Conservation (phyloP, 257 asterid species). For the Linaria vulgaris region DNA sequence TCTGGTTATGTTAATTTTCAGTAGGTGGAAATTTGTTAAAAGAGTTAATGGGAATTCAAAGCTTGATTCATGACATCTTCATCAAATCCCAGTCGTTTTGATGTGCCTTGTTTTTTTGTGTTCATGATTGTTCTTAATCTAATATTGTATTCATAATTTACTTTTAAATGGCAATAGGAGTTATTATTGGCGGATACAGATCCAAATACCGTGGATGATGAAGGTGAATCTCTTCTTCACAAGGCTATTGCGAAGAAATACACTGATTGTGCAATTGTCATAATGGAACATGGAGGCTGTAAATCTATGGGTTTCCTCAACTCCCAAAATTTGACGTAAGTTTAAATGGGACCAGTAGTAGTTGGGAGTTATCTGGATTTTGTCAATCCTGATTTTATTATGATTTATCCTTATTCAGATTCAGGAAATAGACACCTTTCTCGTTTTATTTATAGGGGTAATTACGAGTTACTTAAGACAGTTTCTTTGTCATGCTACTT, state of each 20-base stretch:
- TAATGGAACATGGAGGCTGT: slow-evolving; percentile 97
- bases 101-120: too few species aligned
- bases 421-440: too few species aligned
- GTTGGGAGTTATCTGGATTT: too few species aligned
- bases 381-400: too few species aligned
- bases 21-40: neutral
- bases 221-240: slow-evolving; percentile 98
- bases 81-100: too few species aligned
- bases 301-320: slow-evolving; percentile 83
- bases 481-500: too few species aligned
- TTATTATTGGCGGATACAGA: slow-evolving; percentile 90
- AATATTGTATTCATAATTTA: too few species aligned
- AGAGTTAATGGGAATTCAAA: slow-evolving; percentile 9
- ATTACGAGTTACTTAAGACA: too few species aligned
- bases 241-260: slow-evolving; percentile 94
- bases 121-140: too few species aligned
- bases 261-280: slow-evolving; percentile 84
- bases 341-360: slow-evolving; percentile 27
- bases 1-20: slow-evolving; percentile 19
- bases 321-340: slow-evolving; percentile 90
- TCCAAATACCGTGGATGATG: slow-evolving; percentile 98
- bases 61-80: neutral
- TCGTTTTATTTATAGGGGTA: too few species aligned
- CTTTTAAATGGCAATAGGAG: slow-evolving; percentile 56
- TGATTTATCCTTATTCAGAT: too few species aligned